Evolutionary conservation across 106 monocot genomes (phyloP).

Genomic region (Agapanthus africanus): DNA sequence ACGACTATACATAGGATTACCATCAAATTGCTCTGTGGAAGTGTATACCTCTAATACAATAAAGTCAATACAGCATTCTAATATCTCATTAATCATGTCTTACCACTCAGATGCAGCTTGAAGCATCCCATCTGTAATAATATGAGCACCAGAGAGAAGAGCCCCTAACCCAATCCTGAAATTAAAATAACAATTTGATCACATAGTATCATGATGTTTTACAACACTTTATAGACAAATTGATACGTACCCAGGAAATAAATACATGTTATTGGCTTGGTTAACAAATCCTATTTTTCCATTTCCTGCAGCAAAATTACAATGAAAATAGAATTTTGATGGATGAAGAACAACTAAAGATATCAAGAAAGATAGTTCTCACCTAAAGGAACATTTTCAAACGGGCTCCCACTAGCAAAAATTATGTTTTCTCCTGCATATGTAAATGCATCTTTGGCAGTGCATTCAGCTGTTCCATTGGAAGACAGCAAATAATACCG

Average conservation of each 20-base stretch:
- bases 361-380: slow-evolving; percentile 9
- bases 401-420: slow-evolving; percentile 99
- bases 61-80: no score
- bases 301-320: slow-evolving; percentile 44
- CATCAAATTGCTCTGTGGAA: background rate
- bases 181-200: slow-evolving; percentile 14
- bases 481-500: background rate
- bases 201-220: background rate
- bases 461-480: slow-evolving; percentile 76
- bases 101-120: slow-evolving; percentile 98
- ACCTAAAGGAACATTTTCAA: slow-evolving; percentile 83
- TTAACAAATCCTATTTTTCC: slow-evolving; percentile 80
- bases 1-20: background rate
- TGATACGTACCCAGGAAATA: slow-evolving; percentile 88
- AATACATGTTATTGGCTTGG: slow-evolving; percentile 99
- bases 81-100: background rate
- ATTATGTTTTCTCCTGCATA: slow-evolving; percentile 84
- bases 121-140: slow-evolving; percentile 91
- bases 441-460: slow-evolving; percentile 84
- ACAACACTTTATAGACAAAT: background rate
- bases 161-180: slow-evolving; percentile 92
- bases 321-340: slow-evolving; percentile 3
- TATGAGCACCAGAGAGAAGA: slow-evolving; percentile 89
- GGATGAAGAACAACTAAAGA: background rate
- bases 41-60: no score